Evolutionary conservation across 176 grass and related monocot genomes (phyloP).

Genomic region (Oryza australiensis): DNA sequence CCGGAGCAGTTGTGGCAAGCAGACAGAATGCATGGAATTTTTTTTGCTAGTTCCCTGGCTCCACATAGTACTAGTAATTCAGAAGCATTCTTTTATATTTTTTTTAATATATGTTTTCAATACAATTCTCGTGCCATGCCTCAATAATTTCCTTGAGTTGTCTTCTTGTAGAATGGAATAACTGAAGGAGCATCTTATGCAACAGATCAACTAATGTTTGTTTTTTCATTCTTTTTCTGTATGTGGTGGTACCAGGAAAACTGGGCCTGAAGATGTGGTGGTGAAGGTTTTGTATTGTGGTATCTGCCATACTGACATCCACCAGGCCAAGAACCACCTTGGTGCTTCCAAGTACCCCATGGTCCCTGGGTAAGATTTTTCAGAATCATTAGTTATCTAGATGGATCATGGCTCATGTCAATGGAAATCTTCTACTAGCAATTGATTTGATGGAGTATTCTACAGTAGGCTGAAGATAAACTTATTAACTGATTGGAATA

Average conservation of each 20-base stretch:
- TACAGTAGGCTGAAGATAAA: neutral
- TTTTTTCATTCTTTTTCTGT: neutral
- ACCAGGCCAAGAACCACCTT: slow-evolving; percentile 89
- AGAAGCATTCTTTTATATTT: neutral
- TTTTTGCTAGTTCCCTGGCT: neutral
- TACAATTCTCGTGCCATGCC: neutral
- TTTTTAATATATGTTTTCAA: neutral
- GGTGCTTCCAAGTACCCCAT: slow-evolving; percentile 94
- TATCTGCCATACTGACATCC: slow-evolving; percentile 91
- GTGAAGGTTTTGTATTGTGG: slow-evolving; percentile 88
- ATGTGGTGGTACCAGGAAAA: slow-evolving; percentile 53
- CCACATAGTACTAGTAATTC: neutral
- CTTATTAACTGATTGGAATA: neutral
- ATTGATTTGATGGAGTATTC: neutral
- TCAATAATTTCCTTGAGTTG: neutral
- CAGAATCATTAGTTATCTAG: neutral
- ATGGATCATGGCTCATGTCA: neutral
- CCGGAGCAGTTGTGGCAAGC: neutral
- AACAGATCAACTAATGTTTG: neutral
- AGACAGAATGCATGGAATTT: neutral
- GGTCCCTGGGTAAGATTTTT: slow-evolving; percentile 77
- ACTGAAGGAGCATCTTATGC: neutral
- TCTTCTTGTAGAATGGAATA: neutral
- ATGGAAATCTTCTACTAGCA: neutral
- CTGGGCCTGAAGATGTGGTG: slow-evolving; percentile 75